Base-by-base conservation (phyloP, 495 filamentous ascomycete genomes). In the Podospora pseudopauciseta region DNA sequence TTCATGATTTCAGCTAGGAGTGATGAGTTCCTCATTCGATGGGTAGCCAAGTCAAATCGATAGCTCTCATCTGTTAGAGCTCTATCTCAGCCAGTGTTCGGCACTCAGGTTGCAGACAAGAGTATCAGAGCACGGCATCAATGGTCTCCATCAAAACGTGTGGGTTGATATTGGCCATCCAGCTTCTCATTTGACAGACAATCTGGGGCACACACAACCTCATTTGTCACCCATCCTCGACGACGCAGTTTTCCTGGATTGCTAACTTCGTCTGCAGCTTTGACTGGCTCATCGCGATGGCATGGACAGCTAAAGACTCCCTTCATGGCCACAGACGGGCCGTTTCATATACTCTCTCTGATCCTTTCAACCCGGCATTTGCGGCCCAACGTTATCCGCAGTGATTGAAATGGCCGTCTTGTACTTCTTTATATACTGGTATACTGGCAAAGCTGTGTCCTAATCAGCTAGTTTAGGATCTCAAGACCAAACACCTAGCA, bases 111-210 rank as follows among this genome's bases (percentile, higher is more conserved):
- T 49, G 9, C 39, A 39, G 0, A 49, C 15, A 13, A 49, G 7
- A 49, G 2, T 49, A 13, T 3, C 39, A 49, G 39, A 49, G 39
- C 39, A 67, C 72, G 72, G 72, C 70, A 74, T 70, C 34, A 49
- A 44, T 32, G 26, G 70, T 71, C 71, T 68, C 70, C 64, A 60
- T 65, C 60, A 32, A 53, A n/a, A 26, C 57, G 28, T 13, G 19
- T 66, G 70, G 72, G 61, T 71, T 55, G 74, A 71, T 72, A 75
- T 74, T 73, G 65, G 30, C 54, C 72, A 65, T 71, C 70, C 13
- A 59, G 18, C 11, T 4, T 26, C 63, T 65, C 65, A 71, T 72
- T 73, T 66, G 74, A 70, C 63, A 15, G 55, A 62, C 68, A 76
- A 73, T 76, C 67, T 75, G 60, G 30, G 60, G 63, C 64, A 65